A percentile compares a stretch with the other conserved stretches of the same genome.
These are phyloP conservation scores for Nitzschia sp. DNA, from an alignment of 108 stramenopile genomes.

Conservation along the genomic window DNA sequence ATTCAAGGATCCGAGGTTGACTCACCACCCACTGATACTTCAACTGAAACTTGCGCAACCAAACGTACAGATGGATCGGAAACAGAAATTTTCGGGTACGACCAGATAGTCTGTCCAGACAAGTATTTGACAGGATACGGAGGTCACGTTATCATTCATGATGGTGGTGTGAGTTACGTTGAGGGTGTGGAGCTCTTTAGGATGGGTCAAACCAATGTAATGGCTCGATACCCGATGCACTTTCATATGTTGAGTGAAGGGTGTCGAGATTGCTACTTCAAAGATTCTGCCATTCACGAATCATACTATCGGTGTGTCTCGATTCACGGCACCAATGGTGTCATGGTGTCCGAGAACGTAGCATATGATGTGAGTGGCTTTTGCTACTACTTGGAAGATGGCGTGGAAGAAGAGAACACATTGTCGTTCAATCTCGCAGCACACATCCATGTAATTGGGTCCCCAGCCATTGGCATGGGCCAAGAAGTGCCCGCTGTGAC, in stretches of 20 bases:
- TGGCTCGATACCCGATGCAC: conserved; percentile 54
- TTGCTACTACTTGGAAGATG: conserved; percentile 58
- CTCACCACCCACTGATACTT: conserved; percentile 46
- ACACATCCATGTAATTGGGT: conserved; percentile 45
- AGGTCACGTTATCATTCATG: conserved; percentile 43
- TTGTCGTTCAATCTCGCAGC: conserved; percentile 51
- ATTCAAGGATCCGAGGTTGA: conserved; percentile 37
- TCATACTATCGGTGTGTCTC: conserved; percentile 51
- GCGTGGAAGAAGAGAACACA: conserved; percentile 48
- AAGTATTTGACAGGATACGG: conserved; percentile 49
- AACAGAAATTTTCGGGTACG: background rate
- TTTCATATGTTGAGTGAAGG: conserved; percentile 39
- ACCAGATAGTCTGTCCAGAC: conserved; percentile 27
- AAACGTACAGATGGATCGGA: background rate
- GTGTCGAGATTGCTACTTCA: conserved; percentile 39
- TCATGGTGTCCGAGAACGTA: conserved; percentile 36
- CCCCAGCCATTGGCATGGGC: background rate
- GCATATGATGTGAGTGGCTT: conserved; percentile 53
- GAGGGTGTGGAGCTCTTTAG: conserved; percentile 43
- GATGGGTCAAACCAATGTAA: conserved; percentile 61
- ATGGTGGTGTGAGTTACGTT: conserved; percentile 29
- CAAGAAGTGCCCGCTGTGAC: conserved; percentile 1
- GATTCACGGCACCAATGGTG: background rate
- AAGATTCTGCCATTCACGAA: conserved; percentile 37
- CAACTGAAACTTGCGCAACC: background rate